phyloP scores from a whole-genome alignment of 768 basidiomycete species.

The Tephrocybe rancida region DNA sequence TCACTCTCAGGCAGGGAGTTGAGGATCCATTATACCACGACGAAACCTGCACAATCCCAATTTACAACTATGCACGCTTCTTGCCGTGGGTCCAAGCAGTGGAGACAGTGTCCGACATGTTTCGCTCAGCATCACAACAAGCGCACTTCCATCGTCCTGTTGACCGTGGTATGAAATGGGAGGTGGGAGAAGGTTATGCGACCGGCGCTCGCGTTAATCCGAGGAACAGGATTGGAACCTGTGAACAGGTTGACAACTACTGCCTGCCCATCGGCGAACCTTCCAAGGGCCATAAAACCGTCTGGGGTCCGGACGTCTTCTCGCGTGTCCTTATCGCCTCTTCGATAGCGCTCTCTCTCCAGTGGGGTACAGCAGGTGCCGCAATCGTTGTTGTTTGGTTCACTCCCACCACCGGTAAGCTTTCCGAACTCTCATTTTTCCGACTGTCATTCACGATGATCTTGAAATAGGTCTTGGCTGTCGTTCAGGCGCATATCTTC shows the following conservation, averaged over 20 bases:
- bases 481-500: slow-evolving; percentile 30
- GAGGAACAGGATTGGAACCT: slow-evolving; percentile 20
- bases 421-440: no score
- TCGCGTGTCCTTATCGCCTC: slow-evolving; percentile 22
- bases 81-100: slow-evolving; percentile 30
- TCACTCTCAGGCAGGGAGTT: slow-evolving; percentile 15
- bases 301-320: slow-evolving; percentile 21
- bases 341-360: slow-evolving; percentile 22
- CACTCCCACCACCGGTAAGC: slow-evolving; percentile 26
- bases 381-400: slow-evolving; percentile 27
- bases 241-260: slow-evolving; percentile 20
- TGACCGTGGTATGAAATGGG: slow-evolving; percentile 15
- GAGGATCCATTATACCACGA: slow-evolving; percentile 19
- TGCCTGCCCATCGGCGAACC: slow-evolving; percentile 2
- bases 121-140: slow-evolving; percentile 23
- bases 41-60: slow-evolving; percentile 26
- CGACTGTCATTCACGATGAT: not conserved
- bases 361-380: slow-evolving; percentile 32
- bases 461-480: slow-evolving; percentile 31
- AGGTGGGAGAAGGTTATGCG: slow-evolving; percentile 9
- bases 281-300: not conserved
- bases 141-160: slow-evolving; percentile 22
- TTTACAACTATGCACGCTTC: slow-evolving; percentile 33
- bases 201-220: not conserved
- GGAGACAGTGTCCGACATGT: slow-evolving; percentile 22